A percentile compares a stretch with the other conserved stretches of the same genome.
These are phyloP conservation scores for Geotrichum europaeum DNA, from an alignment of 1,139 yeast species.

Conservation along the genomic window DNA sequence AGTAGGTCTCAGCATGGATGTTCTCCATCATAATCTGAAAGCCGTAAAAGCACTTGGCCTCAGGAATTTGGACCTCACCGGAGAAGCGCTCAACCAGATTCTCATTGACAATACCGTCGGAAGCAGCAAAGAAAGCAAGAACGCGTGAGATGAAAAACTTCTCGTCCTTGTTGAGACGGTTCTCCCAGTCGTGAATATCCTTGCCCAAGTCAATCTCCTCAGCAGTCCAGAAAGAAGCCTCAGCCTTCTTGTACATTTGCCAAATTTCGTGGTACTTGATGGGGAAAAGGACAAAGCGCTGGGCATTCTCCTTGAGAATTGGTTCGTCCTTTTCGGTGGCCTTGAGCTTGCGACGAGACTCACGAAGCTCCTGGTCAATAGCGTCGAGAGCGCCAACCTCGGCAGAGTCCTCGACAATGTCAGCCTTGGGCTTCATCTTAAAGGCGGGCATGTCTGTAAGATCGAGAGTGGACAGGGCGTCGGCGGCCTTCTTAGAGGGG, in stretches of 20 bases:
- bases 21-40: conserved; percentile 99
- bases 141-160: conserved; percentile 85
- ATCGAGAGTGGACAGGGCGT: conserved; percentile 33
- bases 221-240: conserved; percentile 99
- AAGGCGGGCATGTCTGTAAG: conserved; percentile 25
- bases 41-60: conserved; percentile 97
- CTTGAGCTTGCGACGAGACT: conserved; percentile 45
- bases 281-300: conserved; percentile 93
- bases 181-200: conserved; percentile 87
- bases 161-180: conserved; percentile 78
- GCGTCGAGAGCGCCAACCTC: conserved; percentile 15
- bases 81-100: conserved; percentile 94
- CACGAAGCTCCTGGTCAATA: conserved; percentile 22
- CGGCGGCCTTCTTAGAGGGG: conserved; percentile 38
- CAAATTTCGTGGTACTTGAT: conserved; percentile 96
- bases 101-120: conserved; percentile 97
- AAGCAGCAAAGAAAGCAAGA: conserved; percentile 96
- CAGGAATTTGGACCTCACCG: conserved; percentile 95
- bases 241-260: conserved; percentile 98
- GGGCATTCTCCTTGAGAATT: conserved; percentile 73
- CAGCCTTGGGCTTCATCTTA: conserved; percentile 24
- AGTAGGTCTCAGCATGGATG: conserved; percentile 96
- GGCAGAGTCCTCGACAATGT: conserved; percentile 9
- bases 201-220: conserved; percentile 96
- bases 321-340: conserved; percentile 86